Percentiles rank a stretch among this genome's conserved stretches.
These are phyloP conservation scores for Rhodotorula toruloides DNA, from an alignment of 768 basidiomycete species.

Conservation along the genomic window DNA sequence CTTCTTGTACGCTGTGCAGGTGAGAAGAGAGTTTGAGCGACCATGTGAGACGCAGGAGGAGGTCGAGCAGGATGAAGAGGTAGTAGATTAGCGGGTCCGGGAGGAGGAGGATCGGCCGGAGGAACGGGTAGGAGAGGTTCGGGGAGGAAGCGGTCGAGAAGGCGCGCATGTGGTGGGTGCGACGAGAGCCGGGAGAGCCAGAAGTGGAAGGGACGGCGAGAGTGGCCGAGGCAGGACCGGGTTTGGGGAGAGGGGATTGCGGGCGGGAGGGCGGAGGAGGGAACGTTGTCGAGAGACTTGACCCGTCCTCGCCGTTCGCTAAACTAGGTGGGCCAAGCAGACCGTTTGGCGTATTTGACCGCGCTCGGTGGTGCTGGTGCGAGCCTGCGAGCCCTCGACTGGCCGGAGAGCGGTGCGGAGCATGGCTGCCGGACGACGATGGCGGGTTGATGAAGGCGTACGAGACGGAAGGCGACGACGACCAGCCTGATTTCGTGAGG, in stretches of 20 bases:
- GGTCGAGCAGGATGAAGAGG: constrained; percentile 70
- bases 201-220: too few species aligned
- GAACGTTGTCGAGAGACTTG: constrained; percentile 5
- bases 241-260: background rate
- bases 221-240: background rate
- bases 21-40: constrained; percentile 83
- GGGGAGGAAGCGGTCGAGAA: constrained; percentile 32
- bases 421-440: background rate
- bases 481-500: constrained; percentile 52
- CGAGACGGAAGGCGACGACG: constrained; percentile 12
- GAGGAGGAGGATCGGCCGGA: constrained; percentile 69
- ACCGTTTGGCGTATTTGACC: background rate
- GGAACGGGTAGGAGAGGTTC: constrained; percentile 50
- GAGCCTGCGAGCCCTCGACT: background rate
- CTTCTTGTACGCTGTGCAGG: constrained; percentile 69
- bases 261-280: constrained; percentile 28
- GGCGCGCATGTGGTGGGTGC: constrained; percentile 16
- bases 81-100: constrained; percentile 76
- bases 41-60: constrained; percentile 88
- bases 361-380: background rate
- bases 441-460: constrained; percentile 20
- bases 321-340: background rate
- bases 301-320: too few species aligned
- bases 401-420: too few species aligned
- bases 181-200: background rate